Evolutionary conservation across 768 basidiomycete species (phyloP).

Genomic region (Termitomyces sp.): DNA sequence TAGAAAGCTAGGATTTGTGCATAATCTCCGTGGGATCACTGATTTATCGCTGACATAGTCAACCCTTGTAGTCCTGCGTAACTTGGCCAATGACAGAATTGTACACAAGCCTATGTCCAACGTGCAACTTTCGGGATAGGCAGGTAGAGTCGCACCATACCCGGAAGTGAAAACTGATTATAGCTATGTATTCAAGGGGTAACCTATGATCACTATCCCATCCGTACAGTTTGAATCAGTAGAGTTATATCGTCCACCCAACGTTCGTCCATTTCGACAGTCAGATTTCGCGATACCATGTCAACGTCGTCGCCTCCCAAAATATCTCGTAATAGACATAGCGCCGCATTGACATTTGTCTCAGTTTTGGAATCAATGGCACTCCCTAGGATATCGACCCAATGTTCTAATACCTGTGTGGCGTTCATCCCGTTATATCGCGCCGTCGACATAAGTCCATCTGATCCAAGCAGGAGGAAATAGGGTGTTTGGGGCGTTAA

Average conservation of each 20-base stretch:
- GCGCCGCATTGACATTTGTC: conserved; percentile 25
- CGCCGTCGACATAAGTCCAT: conserved; percentile 26
- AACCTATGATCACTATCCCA: not conserved
- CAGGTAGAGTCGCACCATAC: not conserved
- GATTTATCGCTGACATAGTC: not conserved
- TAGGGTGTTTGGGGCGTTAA: conserved; percentile 23
- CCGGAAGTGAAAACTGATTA: not conserved
- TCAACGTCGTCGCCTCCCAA: conserved; percentile 32
- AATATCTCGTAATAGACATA: conserved; percentile 35
- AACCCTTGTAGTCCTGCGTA: conserved; percentile 44
- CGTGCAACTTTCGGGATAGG: conserved; percentile 26
- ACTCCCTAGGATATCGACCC: conserved; percentile 4
- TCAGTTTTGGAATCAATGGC: not conserved
- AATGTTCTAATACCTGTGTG: conserved; percentile 3
- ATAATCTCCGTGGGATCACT: conserved; percentile 17
- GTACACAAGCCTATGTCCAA: conserved; percentile 58
- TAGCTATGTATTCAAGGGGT: not conserved
- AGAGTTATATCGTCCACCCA: conserved; percentile 46
- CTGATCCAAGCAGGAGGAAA: conserved; percentile 38
- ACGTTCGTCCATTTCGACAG: conserved; percentile 37
- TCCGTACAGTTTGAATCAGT: conserved; percentile 27
- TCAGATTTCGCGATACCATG: conserved; percentile 34
- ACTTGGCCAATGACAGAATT: conserved; percentile 75
- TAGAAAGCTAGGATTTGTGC: conserved; percentile 55
- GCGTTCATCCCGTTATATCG: conserved; percentile 7